Evolutionary conservation across 1,284 basidiomycete species (phyloP).

Genomic region (Singerocomus inundabilis): DNA sequence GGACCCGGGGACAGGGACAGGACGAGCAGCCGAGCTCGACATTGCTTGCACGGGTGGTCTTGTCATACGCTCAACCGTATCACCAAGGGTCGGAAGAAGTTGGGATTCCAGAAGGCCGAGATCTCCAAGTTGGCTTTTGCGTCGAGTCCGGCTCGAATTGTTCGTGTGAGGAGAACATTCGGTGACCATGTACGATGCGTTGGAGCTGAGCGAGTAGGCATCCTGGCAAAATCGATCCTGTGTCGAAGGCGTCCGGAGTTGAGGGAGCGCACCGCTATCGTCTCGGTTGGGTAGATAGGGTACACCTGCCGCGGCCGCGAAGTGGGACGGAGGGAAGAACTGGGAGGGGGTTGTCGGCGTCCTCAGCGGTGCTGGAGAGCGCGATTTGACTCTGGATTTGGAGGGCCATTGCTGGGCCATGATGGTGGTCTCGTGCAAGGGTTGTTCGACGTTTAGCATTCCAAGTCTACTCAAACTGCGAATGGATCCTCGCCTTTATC

Average conservation of each 20-base stretch:
- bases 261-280: slow-evolving; percentile 18
- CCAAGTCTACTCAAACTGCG: slow-evolving; percentile 10
- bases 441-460: slow-evolving; percentile 16
- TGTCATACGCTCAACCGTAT: slow-evolving; percentile 73
- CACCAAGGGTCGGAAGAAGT: slow-evolving; percentile 62
- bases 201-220: slow-evolving; percentile 16
- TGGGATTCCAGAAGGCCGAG: slow-evolving; percentile 60
- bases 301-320: slow-evolving; percentile 59
- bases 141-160: slow-evolving; percentile 25
- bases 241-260: slow-evolving; percentile 5
- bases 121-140: slow-evolving; percentile 48
- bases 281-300: slow-evolving; percentile 21
- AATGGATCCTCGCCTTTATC: slow-evolving; percentile 34
- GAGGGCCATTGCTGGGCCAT: slow-evolving; percentile 19
- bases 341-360: slow-evolving; percentile 29
- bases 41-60: slow-evolving; percentile 39
- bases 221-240: slow-evolving; percentile 3
- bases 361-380: slow-evolving; percentile 30
- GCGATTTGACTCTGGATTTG: slow-evolving; percentile 26
- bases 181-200: slow-evolving; percentile 17
- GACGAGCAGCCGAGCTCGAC: slow-evolving; percentile 8
- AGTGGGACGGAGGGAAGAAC: slow-evolving; percentile 63
- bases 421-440: slow-evolving; percentile 2
- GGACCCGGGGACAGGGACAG: slow-evolving; percentile 1
- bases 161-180: slow-evolving; percentile 17